Evolutionary conservation across 768 basidiomycete species (phyloP), one percentile per base, ranked within the genome.

Genomic region (Naematelia encephala): DNA sequence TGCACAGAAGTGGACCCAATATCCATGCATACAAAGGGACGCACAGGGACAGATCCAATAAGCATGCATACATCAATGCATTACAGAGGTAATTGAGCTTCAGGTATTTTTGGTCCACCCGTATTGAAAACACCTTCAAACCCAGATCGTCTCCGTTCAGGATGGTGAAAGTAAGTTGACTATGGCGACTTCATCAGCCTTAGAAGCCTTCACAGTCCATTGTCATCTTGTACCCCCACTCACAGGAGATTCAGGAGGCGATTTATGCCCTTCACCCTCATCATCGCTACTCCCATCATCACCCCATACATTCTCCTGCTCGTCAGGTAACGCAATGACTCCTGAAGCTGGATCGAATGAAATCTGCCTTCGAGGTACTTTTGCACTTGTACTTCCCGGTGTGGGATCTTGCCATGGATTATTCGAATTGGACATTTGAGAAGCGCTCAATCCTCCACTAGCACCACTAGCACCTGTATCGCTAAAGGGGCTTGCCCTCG

Each of bases 331-430:
- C 82, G 87, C 87, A 63, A 93, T 93, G 30, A 92, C 89, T 0
- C 91, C 91, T 2, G 88, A 88, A 3, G 85, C 90, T 51, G 85
- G 86, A 70, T 92, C 90, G 62, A 86, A 93, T 77, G 89, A 91
- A 54, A 90, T 76, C 16, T 88, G 83, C 68, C 88, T 86, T 39
- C 62, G 59, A 26, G 47, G 3, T n/a, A 27, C 51, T 13, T 48
- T 29, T 23, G 39, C 23, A 13, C 23, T 43, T 19, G 45, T 47
- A 43, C 68, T 27, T 47, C 61, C 42, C 1, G 68, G 72, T n/a
- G 75, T 68, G 10, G 77, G 62, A 50, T 67, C 69, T 27, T 79
- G 71, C 30, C 75, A 79, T 0, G 80, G 71, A 58, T 89, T 70
- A 12, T 55, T 51, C 44, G 59, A 64, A 23, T 51, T 56, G 34